Conservation (phyloP, 2,329 filamentous ascomycete genomes). For the Pseudohalonectria lignicola region DNA sequence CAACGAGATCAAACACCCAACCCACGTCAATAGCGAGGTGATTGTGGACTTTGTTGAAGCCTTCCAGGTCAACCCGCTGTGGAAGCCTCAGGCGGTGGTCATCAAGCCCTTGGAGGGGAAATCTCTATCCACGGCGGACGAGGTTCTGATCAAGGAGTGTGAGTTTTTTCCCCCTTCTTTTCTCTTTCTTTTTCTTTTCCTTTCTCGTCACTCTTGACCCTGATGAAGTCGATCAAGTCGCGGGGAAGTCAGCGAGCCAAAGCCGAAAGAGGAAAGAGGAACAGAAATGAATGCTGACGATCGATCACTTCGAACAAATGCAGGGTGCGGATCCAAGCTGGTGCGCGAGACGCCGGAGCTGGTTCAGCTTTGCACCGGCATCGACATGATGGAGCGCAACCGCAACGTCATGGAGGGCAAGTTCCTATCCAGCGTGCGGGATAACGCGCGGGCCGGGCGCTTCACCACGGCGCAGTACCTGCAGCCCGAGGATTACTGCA, state of each 20-base stretch:
- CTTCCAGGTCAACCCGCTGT: slow-evolving; percentile 6
- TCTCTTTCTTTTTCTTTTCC: not conserved
- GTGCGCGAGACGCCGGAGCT: not conserved
- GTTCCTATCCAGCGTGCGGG: not conserved
- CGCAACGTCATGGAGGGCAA: not conserved
- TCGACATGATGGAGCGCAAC: not conserved
- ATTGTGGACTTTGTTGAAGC: slow-evolving; percentile 14
- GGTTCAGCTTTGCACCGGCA: not conserved
- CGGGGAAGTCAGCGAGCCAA: no score
- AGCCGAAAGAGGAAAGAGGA: no score
- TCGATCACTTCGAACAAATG: not conserved
- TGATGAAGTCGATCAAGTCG: no score
- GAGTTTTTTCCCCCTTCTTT: not conserved
- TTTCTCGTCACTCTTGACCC: slow-evolving; percentile 3
- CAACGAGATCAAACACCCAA: not conserved
- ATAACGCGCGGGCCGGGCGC: not conserved
- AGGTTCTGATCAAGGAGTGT: not conserved
- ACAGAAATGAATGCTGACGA: not conserved
- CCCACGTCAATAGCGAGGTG: slow-evolving; percentile 12
- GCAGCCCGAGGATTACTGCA: slow-evolving; percentile 5
- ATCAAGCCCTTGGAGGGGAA: not conserved
- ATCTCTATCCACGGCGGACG: not conserved
- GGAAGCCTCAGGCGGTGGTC: slow-evolving; percentile 5
- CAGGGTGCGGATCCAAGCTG: not conserved
- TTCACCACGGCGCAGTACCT: not conserved